Evolutionary conservation across 495 filamentous ascomycete species (phyloP), one percentile per base, ranked within the genome.

Genomic region (Hypoxylon lienhwacheense): DNA sequence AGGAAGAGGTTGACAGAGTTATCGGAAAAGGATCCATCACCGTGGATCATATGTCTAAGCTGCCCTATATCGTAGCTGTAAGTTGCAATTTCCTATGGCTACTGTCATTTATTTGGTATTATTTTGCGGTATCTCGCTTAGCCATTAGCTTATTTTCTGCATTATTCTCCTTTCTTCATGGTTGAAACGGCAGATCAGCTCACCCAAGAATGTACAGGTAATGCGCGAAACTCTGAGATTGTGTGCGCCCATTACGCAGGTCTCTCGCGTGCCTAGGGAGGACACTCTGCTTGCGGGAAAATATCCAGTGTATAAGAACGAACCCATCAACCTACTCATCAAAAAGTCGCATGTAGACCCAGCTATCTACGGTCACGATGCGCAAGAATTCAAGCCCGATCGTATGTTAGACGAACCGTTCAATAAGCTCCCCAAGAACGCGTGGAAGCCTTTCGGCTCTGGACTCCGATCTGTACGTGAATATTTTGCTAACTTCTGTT

Each of bases 171-270:
- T n/a, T n/a, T n/a, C n/a, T n/a, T n/a, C n/a, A n/a, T n/a, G n/a
- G n/a, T n/a, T n/a, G n/a, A n/a, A n/a, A n/a, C n/a, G n/a, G n/a
- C n/a, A 41, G 21, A 4, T 7, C 20, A 25, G 7, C 14, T 29
- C 43, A 67, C 68, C 74, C 2, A 73, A 55, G n/a, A 69, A 66
- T 22, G 28, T 70, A 1, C 81, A 85, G 12, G 70, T 84, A 19
- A 72, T 93, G 55, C 77, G 85, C 0, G 89, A 93, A 68, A 84
- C 89, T 0, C 72, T 91, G 0, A 82, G 89, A 37, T 66, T 90
- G 1, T 72, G 69, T 24, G 78, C 87, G 2, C 81, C 85, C 2
- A 88, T 87, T 12, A 78, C 85, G 0, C 71, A 75, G 1, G 83
- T 88, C 68, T 47, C 47, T 4, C 46, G 77, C 1, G 12, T 55